Evolutionary conservation across 192 early-diverging fungal species (phyloP).

Genomic region (Dispira simplex): DNA sequence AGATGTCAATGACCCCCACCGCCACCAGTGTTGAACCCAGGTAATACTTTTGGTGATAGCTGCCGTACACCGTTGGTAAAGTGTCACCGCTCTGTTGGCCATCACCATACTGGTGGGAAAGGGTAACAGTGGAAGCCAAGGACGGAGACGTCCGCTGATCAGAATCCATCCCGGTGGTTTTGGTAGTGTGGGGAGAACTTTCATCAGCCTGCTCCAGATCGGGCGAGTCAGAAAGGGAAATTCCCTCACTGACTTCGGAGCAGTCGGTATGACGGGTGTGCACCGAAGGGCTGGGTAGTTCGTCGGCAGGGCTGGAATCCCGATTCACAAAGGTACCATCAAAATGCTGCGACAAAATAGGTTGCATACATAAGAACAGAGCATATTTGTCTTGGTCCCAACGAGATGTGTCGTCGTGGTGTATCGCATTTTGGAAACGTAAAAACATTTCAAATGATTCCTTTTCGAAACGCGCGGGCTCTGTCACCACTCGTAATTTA

Average conservation of each 20-base stretch:
- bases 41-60: slow-evolving; percentile 89
- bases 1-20: slow-evolving; percentile 83
- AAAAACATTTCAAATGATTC: slow-evolving; percentile 63
- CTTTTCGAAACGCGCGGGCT: slow-evolving; percentile 46
- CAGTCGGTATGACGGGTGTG: neutral
- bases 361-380: slow-evolving; percentile 63
- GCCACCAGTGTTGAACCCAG: slow-evolving; percentile 68
- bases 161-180: neutral
- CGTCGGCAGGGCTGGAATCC: neutral
- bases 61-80: slow-evolving; percentile 38
- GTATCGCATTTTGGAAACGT: slow-evolving; percentile 71
- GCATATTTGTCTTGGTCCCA: slow-evolving; percentile 31
- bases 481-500: slow-evolving; percentile 16
- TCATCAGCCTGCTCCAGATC: neutral
- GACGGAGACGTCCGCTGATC: neutral
- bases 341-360: slow-evolving; percentile 31
- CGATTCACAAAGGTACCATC: neutral
- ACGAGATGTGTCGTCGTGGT: slow-evolving; percentile 46
- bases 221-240: slow-evolving; percentile 1
- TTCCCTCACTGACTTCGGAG: neutral
- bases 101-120: neutral
- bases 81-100: slow-evolving; percentile 11
- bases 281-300: slow-evolving; percentile 2
- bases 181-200: neutral
- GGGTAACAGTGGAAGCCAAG: slow-evolving; percentile 7